phyloP scores from a whole-genome alignment of 75 land plant species.

The Selaginella tamariscina region DNA sequence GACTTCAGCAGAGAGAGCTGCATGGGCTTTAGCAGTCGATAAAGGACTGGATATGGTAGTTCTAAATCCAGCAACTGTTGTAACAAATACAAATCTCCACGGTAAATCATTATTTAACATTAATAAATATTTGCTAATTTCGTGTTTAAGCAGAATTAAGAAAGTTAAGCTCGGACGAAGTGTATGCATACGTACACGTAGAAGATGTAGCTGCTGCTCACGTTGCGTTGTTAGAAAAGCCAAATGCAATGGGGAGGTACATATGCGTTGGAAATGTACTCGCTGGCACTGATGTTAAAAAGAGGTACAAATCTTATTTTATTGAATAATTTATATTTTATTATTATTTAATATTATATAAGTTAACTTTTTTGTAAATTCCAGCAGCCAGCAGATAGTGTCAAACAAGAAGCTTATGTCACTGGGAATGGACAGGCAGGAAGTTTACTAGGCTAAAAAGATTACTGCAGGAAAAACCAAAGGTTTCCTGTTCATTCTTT shows the following conservation, averaged over 20 bases:
- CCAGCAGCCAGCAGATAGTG: neutral
- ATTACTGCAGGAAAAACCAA: too few relatives aligned
- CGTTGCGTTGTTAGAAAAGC: constrained; percentile 7
- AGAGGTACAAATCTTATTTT: neutral
- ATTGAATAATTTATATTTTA: too few relatives aligned
- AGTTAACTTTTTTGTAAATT: neutral
- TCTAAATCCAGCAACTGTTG: constrained; percentile 14
- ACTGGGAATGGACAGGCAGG: too few relatives aligned
- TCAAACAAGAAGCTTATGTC: neutral
- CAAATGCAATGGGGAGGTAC: constrained; percentile 12
- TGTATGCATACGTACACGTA: constrained; percentile 13
- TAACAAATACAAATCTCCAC: neutral
- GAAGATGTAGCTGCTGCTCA: constrained; percentile 14
- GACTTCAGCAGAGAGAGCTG: constrained; percentile 18
- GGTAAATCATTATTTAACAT: too few relatives aligned
- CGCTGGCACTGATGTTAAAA: neutral
- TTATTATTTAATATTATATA: neutral
- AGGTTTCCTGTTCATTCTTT: too few relatives aligned
- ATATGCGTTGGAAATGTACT: constrained; percentile 13
- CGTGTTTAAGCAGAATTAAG: constrained; percentile 9
- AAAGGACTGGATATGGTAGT: constrained; percentile 17
- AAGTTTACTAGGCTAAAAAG: too few relatives aligned
- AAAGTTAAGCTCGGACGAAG: neutral
- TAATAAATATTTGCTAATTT: too few relatives aligned
- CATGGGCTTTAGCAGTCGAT: constrained; percentile 15